Base-by-base conservation (phyloP, 192 early-diverging fungal genomes). In the Spizellomyces punctatus region DNA sequence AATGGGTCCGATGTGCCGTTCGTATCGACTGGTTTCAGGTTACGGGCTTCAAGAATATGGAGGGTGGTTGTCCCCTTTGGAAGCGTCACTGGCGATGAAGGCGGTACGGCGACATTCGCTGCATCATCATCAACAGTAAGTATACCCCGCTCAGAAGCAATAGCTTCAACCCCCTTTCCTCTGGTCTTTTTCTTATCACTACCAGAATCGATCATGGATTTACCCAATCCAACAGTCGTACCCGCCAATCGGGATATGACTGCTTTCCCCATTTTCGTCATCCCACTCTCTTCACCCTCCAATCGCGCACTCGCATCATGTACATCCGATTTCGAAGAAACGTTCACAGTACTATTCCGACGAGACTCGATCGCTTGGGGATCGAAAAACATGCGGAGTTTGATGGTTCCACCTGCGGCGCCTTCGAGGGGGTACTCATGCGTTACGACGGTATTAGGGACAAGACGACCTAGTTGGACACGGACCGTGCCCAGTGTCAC, bases 1-100 rank as follows among this genome's bases (percentile, higher is more conserved):
- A 60, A 78, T 2, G 67, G 67, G 41, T 44, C 79, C 67, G 27
- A 91, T 6, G 87, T 85, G 19, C 86, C 86, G 55, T 76, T 69
- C 41, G 67, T 63, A 72, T 91, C 90, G 6, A 88, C 84, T 2
- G 82, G 82, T 63, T 83, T 83, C 12, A 89, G 71, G 17, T 80
- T 74, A 60, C 76, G 52, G 14, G 88, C 90, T 36, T 58, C 75
- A 6, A 85, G 27, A 43, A 91, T 71, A 27, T 69, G 63, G 17
- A 91, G 58, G 1, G 58, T 46, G 7, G 76, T 72, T 1, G 72
- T 0, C 1, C 50, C 50, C 3, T 36, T 36, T 36, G 27, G 27
- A 3, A 36, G 27, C 1, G 27, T n/a, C n/a, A n/a, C n/a, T 36
- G 27, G 27, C 27, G 27, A 3, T 36, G 27, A 36, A 3, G 27